Evolutionary conservation across 371 early-diverging fungal species (phyloP), one percentile per base, ranked within the genome.

Genomic region (Rhizopus sp.): DNA sequence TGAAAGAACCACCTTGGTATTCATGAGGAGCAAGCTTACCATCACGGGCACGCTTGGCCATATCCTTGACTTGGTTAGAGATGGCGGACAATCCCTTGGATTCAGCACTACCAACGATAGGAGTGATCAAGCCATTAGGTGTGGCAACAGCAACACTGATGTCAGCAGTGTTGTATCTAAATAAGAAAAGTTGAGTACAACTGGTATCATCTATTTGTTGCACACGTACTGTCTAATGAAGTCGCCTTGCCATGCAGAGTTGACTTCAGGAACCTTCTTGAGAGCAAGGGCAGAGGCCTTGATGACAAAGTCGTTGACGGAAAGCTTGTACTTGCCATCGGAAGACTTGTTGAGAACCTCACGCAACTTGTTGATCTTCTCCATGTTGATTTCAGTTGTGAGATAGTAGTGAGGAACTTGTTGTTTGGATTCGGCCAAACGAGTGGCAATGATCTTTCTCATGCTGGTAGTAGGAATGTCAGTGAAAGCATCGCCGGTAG

Each of bases 301-400:
- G 86, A 97, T 87, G 38, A 97, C 87, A 69, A 99, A 97, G 79
- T 99, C 99, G 73, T 99, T 99, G 75, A 99, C 92, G 15, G 97
- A 96, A 39, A 97, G 78, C 86, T 96, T 97, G 88, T 88, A 95
- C 69, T 91, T 85, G 55, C 93, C 96, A 59, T 93, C 87, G 33
- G 85, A 73, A 30, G 90, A 80, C 62, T 83, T 84, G 87, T 98
- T 98, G 54, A 98, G 82, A 13, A 87, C 88, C 64, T 91, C 85
- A 66, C 99, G 93, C 57, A 97, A 85, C 79, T 88, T 91, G 76
- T 64, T 76, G 60, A 83, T 75, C 80, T 92, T 91, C 75, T 96
- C 95, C 83, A 94, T 92, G 67, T 90, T 82, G 69, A 94, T 74
- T 68, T 93, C 94, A 56, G 87, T 80, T 31, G 95, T 95, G 68